These are phyloP conservation scores for Hanseniaspora meyeri DNA, from an alignment of 805 yeast genomes.

Conservation along the genomic window DNA sequence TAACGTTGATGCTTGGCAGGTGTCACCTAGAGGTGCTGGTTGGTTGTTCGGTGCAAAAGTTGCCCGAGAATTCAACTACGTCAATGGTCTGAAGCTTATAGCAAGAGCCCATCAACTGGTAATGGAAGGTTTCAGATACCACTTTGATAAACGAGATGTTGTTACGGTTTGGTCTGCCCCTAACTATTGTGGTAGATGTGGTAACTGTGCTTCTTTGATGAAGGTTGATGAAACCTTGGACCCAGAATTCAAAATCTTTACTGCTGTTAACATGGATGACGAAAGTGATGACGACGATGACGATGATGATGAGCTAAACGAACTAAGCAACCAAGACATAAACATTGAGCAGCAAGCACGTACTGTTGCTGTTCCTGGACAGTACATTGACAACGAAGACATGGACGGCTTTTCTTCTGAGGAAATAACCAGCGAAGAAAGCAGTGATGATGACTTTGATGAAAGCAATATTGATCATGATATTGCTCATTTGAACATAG, in stretches of 20 bases:
- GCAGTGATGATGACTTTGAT: slow-evolving; percentile 12
- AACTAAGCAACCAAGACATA: slow-evolving; percentile 8
- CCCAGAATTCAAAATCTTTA: slow-evolving; percentile 86
- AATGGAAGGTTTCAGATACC: slow-evolving; percentile 96
- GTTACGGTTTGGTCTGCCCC: slow-evolving; percentile 94
- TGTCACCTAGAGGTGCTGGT: slow-evolving; percentile 96
- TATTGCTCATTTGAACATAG: slow-evolving; percentile 3
- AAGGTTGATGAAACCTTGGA: slow-evolving; percentile 91
- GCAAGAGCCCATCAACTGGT: slow-evolving; percentile 95
- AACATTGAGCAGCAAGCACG: slow-evolving; percentile 11
- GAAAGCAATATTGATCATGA: slow-evolving; percentile 13
- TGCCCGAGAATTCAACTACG: slow-evolving; percentile 84
- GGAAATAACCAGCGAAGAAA: slow-evolving; percentile 11
- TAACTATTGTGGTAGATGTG: slow-evolving; percentile 93
- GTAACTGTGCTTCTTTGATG: slow-evolving; percentile 96
- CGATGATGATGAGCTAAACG: slow-evolving; percentile 9
- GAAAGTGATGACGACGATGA: slow-evolving; percentile 17
- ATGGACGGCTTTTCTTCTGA: slow-evolving; percentile 8
- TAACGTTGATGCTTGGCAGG: slow-evolving; percentile 96
- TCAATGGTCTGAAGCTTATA: slow-evolving; percentile 68
- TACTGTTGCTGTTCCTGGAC: slow-evolving; percentile 6
- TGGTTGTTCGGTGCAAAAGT: slow-evolving; percentile 95
- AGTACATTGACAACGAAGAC: slow-evolving; percentile 2
- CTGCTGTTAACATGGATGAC: slow-evolving; percentile 80
- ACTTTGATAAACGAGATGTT: slow-evolving; percentile 90